Evolutionary conservation across 345 rosid genomes (phyloP), one percentile per base, ranked within the genome.

Genomic region (Euphorbia peplus): DNA sequence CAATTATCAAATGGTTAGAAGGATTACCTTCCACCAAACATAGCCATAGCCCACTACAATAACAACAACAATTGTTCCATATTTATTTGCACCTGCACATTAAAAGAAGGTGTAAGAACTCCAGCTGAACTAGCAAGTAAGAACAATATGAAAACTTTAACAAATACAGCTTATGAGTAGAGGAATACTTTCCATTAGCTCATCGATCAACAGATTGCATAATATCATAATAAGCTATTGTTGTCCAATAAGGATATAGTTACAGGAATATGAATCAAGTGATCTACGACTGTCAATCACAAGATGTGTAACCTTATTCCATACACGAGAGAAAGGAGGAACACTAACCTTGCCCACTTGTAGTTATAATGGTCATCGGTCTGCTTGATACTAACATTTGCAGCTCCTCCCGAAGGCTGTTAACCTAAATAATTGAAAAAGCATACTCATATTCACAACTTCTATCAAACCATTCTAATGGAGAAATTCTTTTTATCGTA

Each of bases 1-100:
- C 35, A 47, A 64, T 46, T 63, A 44, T 63, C 48, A 32, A 21
- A 63, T 4, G 30, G 48, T 35, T 8, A 8, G 1, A 35, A 44
- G 10, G 30, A 68, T 64, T 82, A 89, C 96, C 92, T 87, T 89
- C 96, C 92, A 89, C 96, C 96, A 85, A 47, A 83, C 76, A 70
- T 85, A 89, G 71, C 96, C 92, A 75, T 71, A 87, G 74, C 96
- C 92, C 73, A 82, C 79, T 10, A 75, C 88, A 8, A 78, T 79
- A 30, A 87, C 76, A 44, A 86, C 75, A 75, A 89, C 62, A 66
- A 84, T 73, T 58, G 70, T 25, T 61, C 87, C 81, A 76, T 80
- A 89, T 83, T 62, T 83, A 66, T 60, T 68, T 22, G 84, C 56
- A 78, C 90, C 96, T 87, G 85, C 79, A 80, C 29, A 29, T 30